Percentiles rank a stretch among this genome's conserved stretches.
These are phyloP conservation scores for Ganoderma leucocontextum DNA, from an alignment of 1,284 basidiomycete species.

Conservation along the genomic window DNA sequence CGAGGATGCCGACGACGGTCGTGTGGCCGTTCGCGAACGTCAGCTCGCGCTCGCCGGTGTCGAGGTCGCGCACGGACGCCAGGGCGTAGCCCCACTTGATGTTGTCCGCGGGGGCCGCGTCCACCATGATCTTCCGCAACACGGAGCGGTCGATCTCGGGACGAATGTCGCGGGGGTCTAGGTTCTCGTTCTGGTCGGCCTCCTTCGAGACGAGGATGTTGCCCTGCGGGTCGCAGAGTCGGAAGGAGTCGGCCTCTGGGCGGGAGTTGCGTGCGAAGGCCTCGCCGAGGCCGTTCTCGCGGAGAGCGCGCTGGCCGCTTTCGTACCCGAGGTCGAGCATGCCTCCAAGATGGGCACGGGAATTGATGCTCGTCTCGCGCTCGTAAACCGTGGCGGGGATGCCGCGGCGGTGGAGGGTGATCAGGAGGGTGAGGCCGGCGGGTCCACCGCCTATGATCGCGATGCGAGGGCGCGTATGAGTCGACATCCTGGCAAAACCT, in stretches of 20 bases:
- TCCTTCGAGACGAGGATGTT: neutral
- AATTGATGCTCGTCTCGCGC: neutral
- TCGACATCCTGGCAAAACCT: neutral
- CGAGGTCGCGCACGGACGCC: constrained; percentile 8
- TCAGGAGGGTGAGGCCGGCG: constrained; percentile 6
- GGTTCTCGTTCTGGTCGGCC: neutral
- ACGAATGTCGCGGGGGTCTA: constrained; percentile 2
- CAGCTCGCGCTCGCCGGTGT: neutral
- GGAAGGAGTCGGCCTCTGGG: constrained; percentile 8
- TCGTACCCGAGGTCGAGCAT: constrained; percentile 10
- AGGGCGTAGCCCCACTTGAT: constrained; percentile 13
- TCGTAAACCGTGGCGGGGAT: constrained; percentile 8
- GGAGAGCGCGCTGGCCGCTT: constrained; percentile 10
- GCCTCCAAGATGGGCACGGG: constrained; percentile 12
- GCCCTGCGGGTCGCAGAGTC: neutral
- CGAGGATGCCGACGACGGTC: constrained; percentile 3
- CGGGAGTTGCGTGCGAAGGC: constrained; percentile 5
- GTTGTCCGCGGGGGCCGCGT: neutral
- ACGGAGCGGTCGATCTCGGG: constrained; percentile 12
- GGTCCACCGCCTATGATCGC: constrained; percentile 12
- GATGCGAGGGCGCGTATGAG: constrained; percentile 1
- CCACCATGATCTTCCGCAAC: constrained; percentile 7
- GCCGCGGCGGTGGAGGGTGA: constrained; percentile 12
- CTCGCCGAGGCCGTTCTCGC: constrained; percentile 11
- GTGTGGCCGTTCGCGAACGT: constrained; percentile 12